Evolutionary conservation across 2,329 filamentous ascomycete species (phyloP), one percentile per base, ranked within the genome.

Genomic region (Aspergillus vadensis): DNA sequence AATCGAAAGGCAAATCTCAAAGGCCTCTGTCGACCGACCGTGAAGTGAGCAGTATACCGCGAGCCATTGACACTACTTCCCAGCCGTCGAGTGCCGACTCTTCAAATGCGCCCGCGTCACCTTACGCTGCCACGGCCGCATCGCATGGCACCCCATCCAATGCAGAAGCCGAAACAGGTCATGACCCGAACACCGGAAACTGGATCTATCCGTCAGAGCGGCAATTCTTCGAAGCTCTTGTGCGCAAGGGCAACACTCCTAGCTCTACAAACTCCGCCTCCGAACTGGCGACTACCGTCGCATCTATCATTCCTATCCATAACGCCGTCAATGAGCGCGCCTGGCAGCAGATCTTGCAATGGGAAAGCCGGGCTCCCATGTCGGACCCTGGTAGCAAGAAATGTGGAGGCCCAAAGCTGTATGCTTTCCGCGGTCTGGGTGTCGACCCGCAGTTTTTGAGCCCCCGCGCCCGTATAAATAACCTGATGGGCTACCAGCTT

Each of bases 181-280:
- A 87, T 21, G 88, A 91, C 69, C 80, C 83, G 54, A 74, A 80
- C 39, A 86, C 86, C 0, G 94, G 94, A 0, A 97, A 97, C 76
- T 99, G 95, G 95, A 89, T 99, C 63, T 99, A 99, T 77, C 95
- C 95, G 0, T 95, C 91, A 0, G 94, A 98, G 76, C 90, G 91
- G 72, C 96, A 97, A 88, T 99, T 99, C 82, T 98, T 98, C 80
- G 91, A 96, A 51, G 95, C 95, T 48, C 94, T 99, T 87, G 87
- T 90, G 81, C 89, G 94, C 73, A 99, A 99, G 78, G 90, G 92
- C 78, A 87, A 92, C 80, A 86, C 88, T 62, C 88, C 76, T 85
- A 30, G 80, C 83, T 78, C 77, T 7, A 70, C 76, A 2, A 66
- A 70, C 19, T 76, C 76, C 7, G 70, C 78, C 3, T 72, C 73